Base-by-base conservation (phyloP, 257 asterid species). In the Salvia splendens region DNA sequence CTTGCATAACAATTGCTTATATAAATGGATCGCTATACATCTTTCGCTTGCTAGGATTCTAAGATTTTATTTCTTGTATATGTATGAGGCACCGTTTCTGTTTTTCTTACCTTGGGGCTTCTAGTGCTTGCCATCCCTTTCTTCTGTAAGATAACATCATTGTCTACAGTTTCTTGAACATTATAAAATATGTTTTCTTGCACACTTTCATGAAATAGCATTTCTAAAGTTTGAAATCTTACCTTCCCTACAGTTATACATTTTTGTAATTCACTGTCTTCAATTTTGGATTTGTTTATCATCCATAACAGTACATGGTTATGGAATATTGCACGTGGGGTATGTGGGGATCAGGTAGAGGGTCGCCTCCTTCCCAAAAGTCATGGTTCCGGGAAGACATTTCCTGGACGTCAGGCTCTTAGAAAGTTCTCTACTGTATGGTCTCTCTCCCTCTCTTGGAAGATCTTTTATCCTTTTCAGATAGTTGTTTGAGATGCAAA, bases 311-410 rank as follows among this genome's bases (percentile, higher is more conserved):
- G 97, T 62, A 85, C 96, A 65, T 90, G 99, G 99, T 75, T 93
- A 70, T 93, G 97, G 95, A 86, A 88, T 72, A 82, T 80, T 76
- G 95, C 97, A 10, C 83, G 97, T 77, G 98, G 99, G 53, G 78
- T 88, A 77, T 84, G 80, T 8, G 95, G 96, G 52, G 99, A 93
- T 51, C 97, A 90, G 84, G 99, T 93, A 65, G 83, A 88, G 79
- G 91, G 86, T 30, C 97, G 97, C 74, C 92, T 89, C 75, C 99
- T 93, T 81, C 89, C 99, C 75, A 87, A 86, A 70, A 93, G 99
- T 79, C 99, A 89, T 71, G 96, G 97, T 77, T 81, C 96, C 52
- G 97, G 99, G 69, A 93, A 93, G 85, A 85, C 99, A 65, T 93
- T 93, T 77, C 99, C 95, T 62, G 99, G 97, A 69, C 83, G 70